Conservation (phyloP, 2,329 filamentous ascomycete species). For the Diaporthe aspalathi region DNA sequence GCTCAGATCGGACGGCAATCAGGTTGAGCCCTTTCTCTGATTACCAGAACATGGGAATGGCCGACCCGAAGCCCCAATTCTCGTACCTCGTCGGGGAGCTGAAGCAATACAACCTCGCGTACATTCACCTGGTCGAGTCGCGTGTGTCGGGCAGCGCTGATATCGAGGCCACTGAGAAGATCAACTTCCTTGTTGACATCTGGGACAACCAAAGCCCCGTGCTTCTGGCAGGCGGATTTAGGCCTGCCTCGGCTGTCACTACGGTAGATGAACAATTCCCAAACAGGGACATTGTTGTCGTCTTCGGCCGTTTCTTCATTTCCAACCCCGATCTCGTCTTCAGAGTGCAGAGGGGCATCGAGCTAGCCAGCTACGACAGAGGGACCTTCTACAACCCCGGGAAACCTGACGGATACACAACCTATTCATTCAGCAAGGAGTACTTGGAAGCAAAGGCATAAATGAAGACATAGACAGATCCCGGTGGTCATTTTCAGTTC, state of each 20-base stretch:
- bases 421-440: constrained; percentile 34
- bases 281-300: constrained; percentile 46
- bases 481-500: neutral
- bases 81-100: constrained; percentile 61
- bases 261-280: constrained; percentile 46
- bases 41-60: constrained; percentile 70
- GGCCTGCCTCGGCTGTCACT: constrained; percentile 41
- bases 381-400: constrained; percentile 51
- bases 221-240: constrained; percentile 47
- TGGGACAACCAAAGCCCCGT: constrained; percentile 47
- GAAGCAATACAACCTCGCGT: constrained; percentile 64
- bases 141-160: constrained; percentile 55
- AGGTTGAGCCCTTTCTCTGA: constrained; percentile 65
- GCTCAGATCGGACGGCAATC: constrained; percentile 61
- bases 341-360: constrained; percentile 51
- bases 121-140: constrained; percentile 67
- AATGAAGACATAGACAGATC: neutral
- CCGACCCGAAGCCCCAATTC: constrained; percentile 68
- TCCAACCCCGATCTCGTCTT: constrained; percentile 59
- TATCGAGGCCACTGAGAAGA: constrained; percentile 48
- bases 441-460: constrained; percentile 26
- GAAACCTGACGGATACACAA: constrained; percentile 23
- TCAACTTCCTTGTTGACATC: constrained; percentile 47
- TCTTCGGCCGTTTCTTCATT: constrained; percentile 56
- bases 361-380: constrained; percentile 51